A percentile compares a stretch with the other conserved stretches of the same genome.
Evolutionary conservation across 148 eudicot species (phyloP).

Genomic region (Cornus kousa): DNA sequence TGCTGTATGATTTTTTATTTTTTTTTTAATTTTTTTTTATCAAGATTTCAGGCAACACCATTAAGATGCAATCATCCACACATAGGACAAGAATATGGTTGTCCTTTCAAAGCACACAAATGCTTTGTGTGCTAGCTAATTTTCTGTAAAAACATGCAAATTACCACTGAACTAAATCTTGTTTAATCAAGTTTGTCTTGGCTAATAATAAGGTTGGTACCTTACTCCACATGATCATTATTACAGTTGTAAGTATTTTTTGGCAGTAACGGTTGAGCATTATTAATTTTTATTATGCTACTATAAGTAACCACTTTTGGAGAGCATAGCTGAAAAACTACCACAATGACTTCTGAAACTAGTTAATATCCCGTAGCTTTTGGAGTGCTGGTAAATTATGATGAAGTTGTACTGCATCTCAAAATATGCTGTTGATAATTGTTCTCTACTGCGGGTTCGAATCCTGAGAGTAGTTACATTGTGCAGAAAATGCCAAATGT

Average conservation of each 20-base stretch:
- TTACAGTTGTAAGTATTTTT: neutral
- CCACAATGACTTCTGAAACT: neutral
- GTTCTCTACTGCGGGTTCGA: neutral
- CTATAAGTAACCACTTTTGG: neutral
- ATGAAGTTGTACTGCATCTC: neutral
- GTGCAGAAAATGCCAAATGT: too few relatives aligned
- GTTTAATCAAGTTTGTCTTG: neutral
- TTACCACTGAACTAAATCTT: neutral
- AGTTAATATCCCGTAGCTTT: neutral
- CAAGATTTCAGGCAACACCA: neutral
- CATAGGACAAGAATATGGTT: neutral
- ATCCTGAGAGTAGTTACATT: neutral
- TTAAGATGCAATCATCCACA: neutral
- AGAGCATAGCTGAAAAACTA: neutral
- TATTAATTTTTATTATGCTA: neutral
- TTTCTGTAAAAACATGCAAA: neutral
- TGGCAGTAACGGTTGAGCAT: neutral
- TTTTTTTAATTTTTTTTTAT: slow-evolving; percentile 11
- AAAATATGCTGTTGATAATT: neutral
- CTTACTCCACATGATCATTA: neutral
- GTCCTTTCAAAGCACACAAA: neutral
- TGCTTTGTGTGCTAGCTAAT: neutral
- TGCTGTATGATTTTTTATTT: neutral
- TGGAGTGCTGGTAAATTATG: neutral
- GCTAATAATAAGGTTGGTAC: neutral